These are phyloP conservation scores for Russula virescens DNA, from an alignment of 768 basidiomycete genomes.

Conservation along the genomic window DNA sequence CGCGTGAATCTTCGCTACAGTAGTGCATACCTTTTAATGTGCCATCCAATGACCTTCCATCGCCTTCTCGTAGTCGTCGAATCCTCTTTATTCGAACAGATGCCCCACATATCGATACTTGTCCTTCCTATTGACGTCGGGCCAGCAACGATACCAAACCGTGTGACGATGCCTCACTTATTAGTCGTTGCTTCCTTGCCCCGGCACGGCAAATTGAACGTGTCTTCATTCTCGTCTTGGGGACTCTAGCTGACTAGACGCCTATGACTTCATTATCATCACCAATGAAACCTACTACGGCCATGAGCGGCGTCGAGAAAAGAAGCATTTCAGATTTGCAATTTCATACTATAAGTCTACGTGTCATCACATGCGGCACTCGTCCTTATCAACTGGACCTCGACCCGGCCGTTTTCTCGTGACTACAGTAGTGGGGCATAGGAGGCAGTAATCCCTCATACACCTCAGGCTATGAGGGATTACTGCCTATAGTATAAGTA, in stretches of 20 bases:
- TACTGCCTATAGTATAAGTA: neutral
- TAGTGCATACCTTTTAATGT: neutral
- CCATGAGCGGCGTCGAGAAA: too few relatives aligned
- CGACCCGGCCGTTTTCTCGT: neutral
- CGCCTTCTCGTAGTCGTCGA: too few relatives aligned
- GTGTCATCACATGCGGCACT: constrained; percentile 8
- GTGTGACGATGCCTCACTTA: neutral
- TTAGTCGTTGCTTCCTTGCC: neutral
- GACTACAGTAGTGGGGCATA: neutral
- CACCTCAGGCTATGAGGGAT: neutral
- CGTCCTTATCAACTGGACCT: neutral
- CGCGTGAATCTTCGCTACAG: too few relatives aligned
- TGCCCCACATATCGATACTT: neutral
- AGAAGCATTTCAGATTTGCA: neutral
- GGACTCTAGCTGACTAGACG: neutral
- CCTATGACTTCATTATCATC: neutral
- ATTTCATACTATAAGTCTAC: neutral
- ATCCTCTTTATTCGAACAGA: neutral
- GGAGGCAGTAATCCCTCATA: constrained; percentile 14
- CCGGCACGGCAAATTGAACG: neutral
- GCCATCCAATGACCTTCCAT: too few relatives aligned
- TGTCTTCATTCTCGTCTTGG: neutral
- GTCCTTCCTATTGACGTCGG: neutral
- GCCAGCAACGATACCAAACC: neutral
- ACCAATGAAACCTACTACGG: too few relatives aligned